Conservation (phyloP, 164 flowering plant genomes). For the Pachysandra terminalis region DNA sequence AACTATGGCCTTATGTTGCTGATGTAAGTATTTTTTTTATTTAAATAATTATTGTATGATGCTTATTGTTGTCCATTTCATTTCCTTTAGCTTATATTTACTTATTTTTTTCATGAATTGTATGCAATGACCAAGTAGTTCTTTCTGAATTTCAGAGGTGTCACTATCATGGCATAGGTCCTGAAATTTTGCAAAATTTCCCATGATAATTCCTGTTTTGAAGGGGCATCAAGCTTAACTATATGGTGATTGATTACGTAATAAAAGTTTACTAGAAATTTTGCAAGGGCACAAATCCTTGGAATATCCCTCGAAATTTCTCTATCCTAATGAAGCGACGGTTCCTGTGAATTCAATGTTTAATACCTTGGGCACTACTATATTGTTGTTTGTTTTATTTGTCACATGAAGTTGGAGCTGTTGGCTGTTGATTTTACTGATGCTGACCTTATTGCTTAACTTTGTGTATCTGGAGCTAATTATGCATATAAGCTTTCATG, state of each 20-base stretch:
- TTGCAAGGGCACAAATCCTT: no score
- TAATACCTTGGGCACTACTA: background rate
- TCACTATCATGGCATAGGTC: background rate
- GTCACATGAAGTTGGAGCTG: background rate
- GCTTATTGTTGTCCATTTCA: background rate
- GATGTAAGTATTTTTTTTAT: slow-evolving; percentile 57
- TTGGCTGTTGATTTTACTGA: no score
- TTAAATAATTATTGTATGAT: background rate
- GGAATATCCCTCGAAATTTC: no score
- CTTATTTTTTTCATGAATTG: no score
- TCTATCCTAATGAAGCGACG: no score
- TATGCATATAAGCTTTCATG: background rate
- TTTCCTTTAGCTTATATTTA: background rate
- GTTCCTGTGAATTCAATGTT: no score
- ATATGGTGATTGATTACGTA: no score
- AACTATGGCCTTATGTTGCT: slow-evolving; percentile 92
- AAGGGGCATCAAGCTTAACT: no score
- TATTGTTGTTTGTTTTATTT: no score
- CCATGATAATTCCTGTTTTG: no score
- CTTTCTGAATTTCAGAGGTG: background rate
- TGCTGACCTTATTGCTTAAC: background rate
- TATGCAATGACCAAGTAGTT: background rate
- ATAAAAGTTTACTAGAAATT: no score
- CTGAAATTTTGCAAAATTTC: no score
- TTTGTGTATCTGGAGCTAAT: background rate